Percentiles rank a stretch among this genome's conserved stretches.
Evolutionary conservation across 371 early-diverging fungal genomes (phyloP).

Genomic region (Mortierella sp.): DNA sequence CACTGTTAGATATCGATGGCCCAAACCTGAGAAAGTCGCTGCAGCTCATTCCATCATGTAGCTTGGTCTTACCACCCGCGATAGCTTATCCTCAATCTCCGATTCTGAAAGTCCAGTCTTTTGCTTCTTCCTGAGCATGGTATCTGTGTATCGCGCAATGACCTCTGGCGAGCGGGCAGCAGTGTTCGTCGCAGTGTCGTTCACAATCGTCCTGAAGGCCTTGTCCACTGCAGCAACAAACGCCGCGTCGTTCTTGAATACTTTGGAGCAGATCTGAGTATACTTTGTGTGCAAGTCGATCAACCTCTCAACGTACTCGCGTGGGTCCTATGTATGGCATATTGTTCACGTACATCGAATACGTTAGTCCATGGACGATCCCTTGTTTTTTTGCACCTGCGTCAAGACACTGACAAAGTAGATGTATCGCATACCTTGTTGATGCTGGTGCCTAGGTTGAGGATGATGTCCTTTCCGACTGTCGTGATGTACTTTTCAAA

Average conservation of each 20-base stretch:
- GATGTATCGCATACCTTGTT: conserved; percentile 64
- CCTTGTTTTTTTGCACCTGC: background rate
- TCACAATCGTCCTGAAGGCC: conserved; percentile 84
- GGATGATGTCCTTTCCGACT: conserved; percentile 71
- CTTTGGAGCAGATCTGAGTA: conserved; percentile 67
- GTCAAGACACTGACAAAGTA: background rate
- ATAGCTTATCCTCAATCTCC: conserved; percentile 58
- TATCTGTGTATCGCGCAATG: conserved; percentile 86
- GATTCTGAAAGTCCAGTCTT: conserved; percentile 58
- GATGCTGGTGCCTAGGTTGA: conserved; percentile 64
- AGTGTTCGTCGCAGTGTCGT: conserved; percentile 67
- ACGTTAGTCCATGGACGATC: background rate
- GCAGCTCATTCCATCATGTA: background rate
- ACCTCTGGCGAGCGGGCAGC: conserved; percentile 79
- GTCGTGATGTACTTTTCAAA: conserved; percentile 76
- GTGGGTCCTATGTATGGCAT: conserved; percentile 69
- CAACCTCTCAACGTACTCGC: conserved; percentile 76
- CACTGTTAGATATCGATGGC: no score
- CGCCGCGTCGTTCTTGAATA: conserved; percentile 75
- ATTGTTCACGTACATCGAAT: no score
- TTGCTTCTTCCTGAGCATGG: conserved; percentile 74
- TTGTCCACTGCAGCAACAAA: conserved; percentile 91
- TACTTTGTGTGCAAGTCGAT: conserved; percentile 76
- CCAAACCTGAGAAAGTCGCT: no score
- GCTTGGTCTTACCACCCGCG: conserved; percentile 48